Evolutionary conservation across 169 alveolate species (phyloP).

Genomic region (Cryptosporidium ryanae): DNA sequence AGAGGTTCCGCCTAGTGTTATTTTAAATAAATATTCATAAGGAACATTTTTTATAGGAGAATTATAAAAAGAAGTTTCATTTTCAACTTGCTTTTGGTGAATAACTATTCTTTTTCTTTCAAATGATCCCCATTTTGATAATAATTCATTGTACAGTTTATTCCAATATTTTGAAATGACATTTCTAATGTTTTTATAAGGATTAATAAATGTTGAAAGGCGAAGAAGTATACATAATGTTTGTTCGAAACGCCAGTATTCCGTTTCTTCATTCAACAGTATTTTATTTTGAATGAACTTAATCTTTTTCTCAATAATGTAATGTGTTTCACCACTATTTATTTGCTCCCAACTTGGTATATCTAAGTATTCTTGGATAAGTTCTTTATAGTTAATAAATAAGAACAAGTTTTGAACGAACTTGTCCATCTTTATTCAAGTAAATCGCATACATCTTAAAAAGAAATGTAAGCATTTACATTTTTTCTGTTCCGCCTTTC

Average conservation of each 20-base stretch:
- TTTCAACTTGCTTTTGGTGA: no score
- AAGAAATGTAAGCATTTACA: no score
- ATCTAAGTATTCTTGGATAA: slow-evolving; percentile 10
- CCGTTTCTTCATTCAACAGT: slow-evolving; percentile 38
- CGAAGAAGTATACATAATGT: slow-evolving; percentile 44
- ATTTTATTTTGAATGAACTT: slow-evolving; percentile 11
- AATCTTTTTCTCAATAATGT: slow-evolving; percentile 3
- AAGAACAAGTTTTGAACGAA: no score
- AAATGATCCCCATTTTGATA: slow-evolving; percentile 9
- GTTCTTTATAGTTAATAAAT: slow-evolving; percentile 1
- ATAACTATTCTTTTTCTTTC: no score
- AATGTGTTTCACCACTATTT: not conserved
- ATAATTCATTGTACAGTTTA: not conserved
- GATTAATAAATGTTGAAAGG: slow-evolving; percentile 29
- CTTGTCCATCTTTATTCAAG: no score
- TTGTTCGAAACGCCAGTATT: slow-evolving; percentile 40
- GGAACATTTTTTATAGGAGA: not conserved
- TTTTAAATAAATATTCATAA: not conserved
- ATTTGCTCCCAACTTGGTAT: slow-evolving; percentile 18
- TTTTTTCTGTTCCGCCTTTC: no score
- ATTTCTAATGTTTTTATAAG: slow-evolving; percentile 20
- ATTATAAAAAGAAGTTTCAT: not conserved
- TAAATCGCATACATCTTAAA: no score
- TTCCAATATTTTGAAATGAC: slow-evolving; percentile 26
- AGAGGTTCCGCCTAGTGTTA: slow-evolving; percentile 30